Conservation (phyloP, 208 protist genomes). For the Crithidia sp. region DNA sequence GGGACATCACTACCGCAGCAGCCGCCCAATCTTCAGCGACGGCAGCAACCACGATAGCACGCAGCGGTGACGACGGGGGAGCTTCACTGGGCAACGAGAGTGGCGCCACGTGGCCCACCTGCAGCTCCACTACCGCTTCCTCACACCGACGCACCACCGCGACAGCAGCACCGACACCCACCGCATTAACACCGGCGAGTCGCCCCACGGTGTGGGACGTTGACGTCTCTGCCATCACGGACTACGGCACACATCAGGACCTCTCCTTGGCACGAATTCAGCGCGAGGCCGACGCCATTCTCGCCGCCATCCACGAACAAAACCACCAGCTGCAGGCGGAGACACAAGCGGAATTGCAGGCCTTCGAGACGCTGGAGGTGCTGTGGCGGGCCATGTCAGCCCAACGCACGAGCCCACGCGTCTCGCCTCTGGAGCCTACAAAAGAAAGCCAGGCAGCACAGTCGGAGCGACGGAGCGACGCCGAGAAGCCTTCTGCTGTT, state of each 20-base stretch:
- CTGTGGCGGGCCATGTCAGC: constrained; percentile 34
- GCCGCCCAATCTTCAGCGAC: neutral
- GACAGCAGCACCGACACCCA: neutral
- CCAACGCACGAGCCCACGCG: constrained; percentile 5
- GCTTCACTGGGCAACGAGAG: neutral
- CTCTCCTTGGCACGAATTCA: constrained; percentile 56
- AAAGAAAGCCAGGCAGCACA: neutral
- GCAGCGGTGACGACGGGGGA: neutral
- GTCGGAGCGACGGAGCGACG: neutral
- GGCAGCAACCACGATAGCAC: neutral
- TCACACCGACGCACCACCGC: constrained; percentile 1
- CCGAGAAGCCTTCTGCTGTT: neutral
- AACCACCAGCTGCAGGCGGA: constrained; percentile 47
- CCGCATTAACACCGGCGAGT: neutral
- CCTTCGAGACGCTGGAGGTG: constrained; percentile 29
- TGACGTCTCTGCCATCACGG: constrained; percentile 54
- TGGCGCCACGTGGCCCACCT: constrained; percentile 7
- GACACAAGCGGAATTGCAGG: constrained; percentile 44
- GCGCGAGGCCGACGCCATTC: constrained; percentile 43
- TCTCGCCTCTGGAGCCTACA: neutral
- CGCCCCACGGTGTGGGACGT: constrained; percentile 50
- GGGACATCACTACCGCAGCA: neutral
- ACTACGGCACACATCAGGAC: constrained; percentile 69
- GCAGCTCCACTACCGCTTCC: constrained; percentile 4
- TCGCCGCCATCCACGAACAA: constrained; percentile 41